Evolutionary conservation across 2,329 filamentous ascomycete species (phyloP).

Genomic region (Epichloe sibirici): DNA sequence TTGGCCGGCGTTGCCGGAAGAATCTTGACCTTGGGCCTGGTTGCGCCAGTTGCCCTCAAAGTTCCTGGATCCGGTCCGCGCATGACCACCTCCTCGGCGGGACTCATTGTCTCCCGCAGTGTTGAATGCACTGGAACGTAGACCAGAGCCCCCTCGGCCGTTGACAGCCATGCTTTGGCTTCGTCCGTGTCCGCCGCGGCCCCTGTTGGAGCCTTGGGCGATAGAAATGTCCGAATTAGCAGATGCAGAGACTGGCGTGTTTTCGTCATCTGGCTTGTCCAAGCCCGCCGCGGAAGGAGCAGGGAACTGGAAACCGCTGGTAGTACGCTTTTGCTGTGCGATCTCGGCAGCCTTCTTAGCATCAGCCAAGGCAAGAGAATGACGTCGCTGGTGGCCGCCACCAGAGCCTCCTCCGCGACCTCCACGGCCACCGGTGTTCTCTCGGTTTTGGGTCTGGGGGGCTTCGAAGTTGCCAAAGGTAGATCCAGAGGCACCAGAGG

Average conservation of each 20-base stretch:
- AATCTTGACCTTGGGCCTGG: constrained; percentile 53
- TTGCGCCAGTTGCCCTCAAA: constrained; percentile 98
- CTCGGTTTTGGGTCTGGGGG: constrained; percentile 26
- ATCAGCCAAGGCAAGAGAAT: constrained; percentile 87
- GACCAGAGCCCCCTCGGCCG: constrained; percentile 55
- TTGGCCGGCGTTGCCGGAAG: constrained; percentile 34
- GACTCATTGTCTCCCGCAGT: constrained; percentile 52
- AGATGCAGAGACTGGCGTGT: constrained; percentile 19
- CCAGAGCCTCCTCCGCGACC: constrained; percentile 51
- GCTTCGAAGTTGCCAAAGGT: constrained; percentile 70
- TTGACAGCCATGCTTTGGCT: constrained; percentile 86
- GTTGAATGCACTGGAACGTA: constrained; percentile 45
- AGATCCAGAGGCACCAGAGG: constrained; percentile 73
- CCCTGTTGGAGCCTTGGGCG: constrained; percentile 32
- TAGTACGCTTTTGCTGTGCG: constrained; percentile 91
- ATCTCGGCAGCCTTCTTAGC: constrained; percentile 96
- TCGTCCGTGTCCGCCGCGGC: constrained; percentile 53
- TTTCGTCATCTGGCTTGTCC: constrained; percentile 45
- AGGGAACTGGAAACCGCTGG: constrained; percentile 90
- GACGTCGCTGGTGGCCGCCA: constrained; percentile 80
- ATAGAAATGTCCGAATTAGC: constrained; percentile 22
- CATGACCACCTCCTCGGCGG: constrained; percentile 68
- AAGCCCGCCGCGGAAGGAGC: constrained; percentile 55
- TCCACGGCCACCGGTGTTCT: constrained; percentile 43
- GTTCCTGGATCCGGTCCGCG: constrained; percentile 74